A percentile compares a stretch with the other conserved stretches of the same genome.
Evolutionary conservation across 2,329 filamentous ascomycete species (phyloP).

Genomic region (Botrytis paeoniae): DNA sequence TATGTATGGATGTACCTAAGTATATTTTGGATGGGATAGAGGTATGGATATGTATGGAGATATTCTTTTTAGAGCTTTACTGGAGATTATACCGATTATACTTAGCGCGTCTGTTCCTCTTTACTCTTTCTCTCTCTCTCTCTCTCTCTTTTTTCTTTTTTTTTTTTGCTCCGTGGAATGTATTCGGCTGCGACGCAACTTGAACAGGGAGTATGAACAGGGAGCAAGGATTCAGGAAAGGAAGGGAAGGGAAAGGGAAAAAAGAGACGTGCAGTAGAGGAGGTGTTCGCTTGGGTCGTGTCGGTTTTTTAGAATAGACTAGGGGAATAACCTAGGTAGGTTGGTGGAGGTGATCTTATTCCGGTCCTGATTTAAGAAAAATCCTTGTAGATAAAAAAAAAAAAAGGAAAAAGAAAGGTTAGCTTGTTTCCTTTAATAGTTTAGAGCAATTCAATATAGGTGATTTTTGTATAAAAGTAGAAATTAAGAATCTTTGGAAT

Average conservation of each 20-base stretch:
- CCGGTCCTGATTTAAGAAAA: slow-evolving; percentile 1
- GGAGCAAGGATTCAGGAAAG: neutral
- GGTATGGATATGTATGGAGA: slow-evolving; percentile 1
- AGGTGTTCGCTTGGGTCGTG: slow-evolving; percentile 5
- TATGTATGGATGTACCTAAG: neutral
- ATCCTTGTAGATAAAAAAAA: neutral
- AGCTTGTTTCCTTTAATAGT: neutral
- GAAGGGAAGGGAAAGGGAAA: neutral
- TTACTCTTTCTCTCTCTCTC: neutral
- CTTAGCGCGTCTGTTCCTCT: slow-evolving; percentile 11
- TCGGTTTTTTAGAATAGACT: slow-evolving; percentile 12
- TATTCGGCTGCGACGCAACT: neutral
- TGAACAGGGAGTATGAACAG: neutral
- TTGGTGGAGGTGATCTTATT: slow-evolving; percentile 13
- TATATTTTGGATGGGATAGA: neutral
- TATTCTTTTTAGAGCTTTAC: neutral
- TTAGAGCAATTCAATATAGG: neutral
- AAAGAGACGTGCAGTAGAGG: slow-evolving; percentile 8
- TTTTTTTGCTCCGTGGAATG: slow-evolving; percentile 2
- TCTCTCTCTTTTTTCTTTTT: neutral
- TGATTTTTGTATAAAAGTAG: neutral
- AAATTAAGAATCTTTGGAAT: neutral
- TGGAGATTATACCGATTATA: slow-evolving; percentile 4
- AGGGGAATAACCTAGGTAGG: slow-evolving; percentile 3
- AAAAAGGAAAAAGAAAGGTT: neutral